phyloP scores from a whole-genome alignment of 768 basidiomycete species.

The Hypholoma fasciculare region DNA sequence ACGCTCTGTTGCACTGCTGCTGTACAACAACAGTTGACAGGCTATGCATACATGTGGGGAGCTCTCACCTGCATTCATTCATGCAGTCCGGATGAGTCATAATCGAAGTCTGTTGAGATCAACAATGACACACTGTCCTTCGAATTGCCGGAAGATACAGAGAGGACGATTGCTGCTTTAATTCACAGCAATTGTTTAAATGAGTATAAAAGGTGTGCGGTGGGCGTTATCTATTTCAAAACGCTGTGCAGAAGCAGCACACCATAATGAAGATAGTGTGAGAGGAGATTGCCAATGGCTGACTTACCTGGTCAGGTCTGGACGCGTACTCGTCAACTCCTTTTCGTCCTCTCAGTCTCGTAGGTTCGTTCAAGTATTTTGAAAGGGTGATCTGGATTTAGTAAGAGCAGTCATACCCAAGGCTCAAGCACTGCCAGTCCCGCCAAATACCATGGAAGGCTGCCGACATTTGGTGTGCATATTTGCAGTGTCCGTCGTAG shows the following conservation, averaged over 20 bases:
- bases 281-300: not conserved
- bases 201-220: not conserved
- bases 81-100: not conserved
- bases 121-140: no score
- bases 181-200: not conserved
- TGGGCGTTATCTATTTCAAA: not conserved
- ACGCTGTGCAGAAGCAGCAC: not conserved
- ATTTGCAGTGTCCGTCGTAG: no score
- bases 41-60: not conserved
- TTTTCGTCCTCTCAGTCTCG: no score
- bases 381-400: no score
- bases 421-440: no score
- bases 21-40: not conserved
- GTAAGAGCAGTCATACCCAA: no score
- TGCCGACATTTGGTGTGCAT: no score
- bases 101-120: no score
- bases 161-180: not conserved
- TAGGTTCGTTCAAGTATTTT: no score
- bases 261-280: not conserved
- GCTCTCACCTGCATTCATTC: not conserved
- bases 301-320: not conserved
- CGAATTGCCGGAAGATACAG: no score
- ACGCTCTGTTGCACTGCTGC: not conserved
- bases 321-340: no score
- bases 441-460: no score